Percentiles rank a stretch among this genome's conserved stretches.
phyloP scores from a whole-genome alignment of 345 rosid genomes.

The Eucalyptus guilfoylei region DNA sequence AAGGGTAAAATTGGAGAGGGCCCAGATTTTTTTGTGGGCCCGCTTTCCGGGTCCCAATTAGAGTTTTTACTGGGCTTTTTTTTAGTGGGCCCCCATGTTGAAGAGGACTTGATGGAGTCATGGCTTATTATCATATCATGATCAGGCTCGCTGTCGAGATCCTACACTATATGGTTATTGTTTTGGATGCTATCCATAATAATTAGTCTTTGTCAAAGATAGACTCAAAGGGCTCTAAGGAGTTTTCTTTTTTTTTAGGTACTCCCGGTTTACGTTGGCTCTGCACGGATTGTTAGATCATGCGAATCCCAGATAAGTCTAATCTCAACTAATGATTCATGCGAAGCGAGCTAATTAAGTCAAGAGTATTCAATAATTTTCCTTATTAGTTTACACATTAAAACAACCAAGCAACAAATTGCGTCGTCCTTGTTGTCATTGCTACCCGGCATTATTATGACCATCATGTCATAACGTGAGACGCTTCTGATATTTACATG shows the following conservation, averaged over 20 bases:
- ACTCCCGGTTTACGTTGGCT: background rate
- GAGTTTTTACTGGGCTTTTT: background rate
- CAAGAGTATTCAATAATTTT: background rate
- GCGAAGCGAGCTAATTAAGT: background rate
- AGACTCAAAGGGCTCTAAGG: background rate
- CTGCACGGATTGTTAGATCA: background rate
- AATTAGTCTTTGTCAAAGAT: background rate
- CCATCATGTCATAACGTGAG: background rate
- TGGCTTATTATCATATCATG: background rate
- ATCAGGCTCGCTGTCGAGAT: background rate
- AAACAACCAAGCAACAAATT: background rate
- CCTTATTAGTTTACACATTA: background rate
- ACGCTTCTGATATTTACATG: background rate
- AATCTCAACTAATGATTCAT: background rate
- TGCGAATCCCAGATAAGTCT: rapidly evolving
- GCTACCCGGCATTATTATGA: background rate
- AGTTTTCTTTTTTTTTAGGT: background rate
- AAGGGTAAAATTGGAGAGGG: background rate
- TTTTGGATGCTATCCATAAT: background rate
- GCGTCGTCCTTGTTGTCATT: background rate
- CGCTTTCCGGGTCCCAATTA: background rate
- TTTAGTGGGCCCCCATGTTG: background rate
- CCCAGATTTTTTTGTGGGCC: background rate
- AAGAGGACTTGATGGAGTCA: background rate
- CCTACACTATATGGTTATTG: background rate